Evolutionary conservation across 495 filamentous ascomycete species (phyloP).

Genomic region (Aspergillus panamensis): DNA sequence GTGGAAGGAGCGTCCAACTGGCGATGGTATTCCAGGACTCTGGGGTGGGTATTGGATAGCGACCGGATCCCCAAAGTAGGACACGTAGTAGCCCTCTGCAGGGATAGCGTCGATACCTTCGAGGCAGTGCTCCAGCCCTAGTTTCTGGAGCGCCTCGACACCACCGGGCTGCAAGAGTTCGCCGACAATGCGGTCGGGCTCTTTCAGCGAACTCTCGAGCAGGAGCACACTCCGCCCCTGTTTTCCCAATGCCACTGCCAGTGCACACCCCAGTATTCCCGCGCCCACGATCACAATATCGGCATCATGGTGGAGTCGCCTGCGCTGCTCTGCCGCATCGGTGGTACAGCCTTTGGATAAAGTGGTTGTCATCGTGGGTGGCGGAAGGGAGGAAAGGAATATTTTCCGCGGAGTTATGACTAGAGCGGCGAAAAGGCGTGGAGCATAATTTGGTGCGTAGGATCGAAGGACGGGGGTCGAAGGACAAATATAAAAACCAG

Average conservation of each 20-base stretch:
- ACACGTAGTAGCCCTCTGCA: slow-evolving; percentile 80
- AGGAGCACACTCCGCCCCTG: slow-evolving; percentile 92
- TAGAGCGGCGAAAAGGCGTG: slow-evolving; percentile 9
- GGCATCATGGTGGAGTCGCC: slow-evolving; percentile 52
- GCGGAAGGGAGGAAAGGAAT: slow-evolving; percentile 4
- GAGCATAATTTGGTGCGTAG: slow-evolving; percentile 19
- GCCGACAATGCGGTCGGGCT: slow-evolving; percentile 95
- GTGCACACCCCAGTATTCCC: slow-evolving; percentile 82
- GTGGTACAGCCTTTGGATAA: slow-evolving; percentile 29
- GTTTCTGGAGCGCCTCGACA: slow-evolving; percentile 69
- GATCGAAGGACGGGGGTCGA: slow-evolving; percentile 1
- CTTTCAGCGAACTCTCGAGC: slow-evolving; percentile 82
- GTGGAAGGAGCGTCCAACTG: slow-evolving; percentile 72
- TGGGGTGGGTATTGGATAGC: slow-evolving; percentile 65
- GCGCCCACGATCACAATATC: slow-evolving; percentile 91
- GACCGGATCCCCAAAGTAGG: slow-evolving; percentile 78
- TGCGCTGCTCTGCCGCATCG: slow-evolving; percentile 36
- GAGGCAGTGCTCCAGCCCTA: slow-evolving; percentile 78
- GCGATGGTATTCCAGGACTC: slow-evolving; percentile 33
- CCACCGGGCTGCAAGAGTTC: slow-evolving; percentile 94
- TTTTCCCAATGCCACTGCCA: slow-evolving; percentile 78
- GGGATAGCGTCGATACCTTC: slow-evolving; percentile 84
- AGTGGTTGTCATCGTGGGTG: slow-evolving; percentile 24
- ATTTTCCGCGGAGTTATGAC: slow-evolving; percentile 14
- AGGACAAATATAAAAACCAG: slow-evolving; percentile 7